A percentile compares a stretch with the other conserved stretches of the same genome.
These are phyloP conservation scores for Lentinula sp. DNA, from an alignment of 768 basidiomycete genomes.

Conservation along the genomic window DNA sequence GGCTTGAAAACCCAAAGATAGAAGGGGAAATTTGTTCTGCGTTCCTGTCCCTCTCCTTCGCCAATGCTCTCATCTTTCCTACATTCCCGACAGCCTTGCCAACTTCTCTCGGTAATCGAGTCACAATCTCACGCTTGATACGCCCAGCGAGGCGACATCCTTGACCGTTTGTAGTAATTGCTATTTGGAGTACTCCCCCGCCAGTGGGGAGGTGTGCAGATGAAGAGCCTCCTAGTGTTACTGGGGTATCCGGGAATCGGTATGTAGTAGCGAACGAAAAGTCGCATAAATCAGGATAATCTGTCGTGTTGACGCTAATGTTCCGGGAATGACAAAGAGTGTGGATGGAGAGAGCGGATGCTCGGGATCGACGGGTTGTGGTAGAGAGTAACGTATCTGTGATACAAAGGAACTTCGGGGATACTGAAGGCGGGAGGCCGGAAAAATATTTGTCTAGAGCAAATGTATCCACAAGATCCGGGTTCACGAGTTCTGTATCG, in stretches of 20 bases:
- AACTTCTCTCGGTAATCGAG: slow-evolving; percentile 62
- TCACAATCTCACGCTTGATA: slow-evolving; percentile 77
- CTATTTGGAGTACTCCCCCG: slow-evolving; percentile 52
- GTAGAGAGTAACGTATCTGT: slow-evolving; percentile 65
- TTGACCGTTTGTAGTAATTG: slow-evolving; percentile 85
- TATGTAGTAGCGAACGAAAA: slow-evolving; percentile 85
- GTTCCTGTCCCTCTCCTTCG: slow-evolving; percentile 22
- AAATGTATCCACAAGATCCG: slow-evolving; percentile 25
- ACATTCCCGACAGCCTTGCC: slow-evolving; percentile 74
- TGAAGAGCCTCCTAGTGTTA: slow-evolving; percentile 8
- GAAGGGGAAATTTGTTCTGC: background rate
- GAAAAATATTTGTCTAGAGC: slow-evolving; percentile 45
- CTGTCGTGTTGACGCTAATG: slow-evolving; percentile 82
- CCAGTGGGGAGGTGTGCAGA: background rate
- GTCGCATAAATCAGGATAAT: slow-evolving; percentile 82
- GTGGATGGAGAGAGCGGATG: slow-evolving; percentile 56
- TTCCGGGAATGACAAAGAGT: slow-evolving; percentile 45
- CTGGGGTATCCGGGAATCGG: slow-evolving; percentile 43
- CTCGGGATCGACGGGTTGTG: slow-evolving; percentile 31
- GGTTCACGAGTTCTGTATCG: slow-evolving; percentile 5
- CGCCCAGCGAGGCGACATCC: slow-evolving; percentile 83
- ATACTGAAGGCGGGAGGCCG: background rate
- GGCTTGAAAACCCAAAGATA: too few relatives aligned
- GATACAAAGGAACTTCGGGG: slow-evolving; percentile 57
- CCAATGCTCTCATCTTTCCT: slow-evolving; percentile 58